Conservation (phyloP, 192 early-diverging fungal species). For the Mortierella claussenii region DNA sequence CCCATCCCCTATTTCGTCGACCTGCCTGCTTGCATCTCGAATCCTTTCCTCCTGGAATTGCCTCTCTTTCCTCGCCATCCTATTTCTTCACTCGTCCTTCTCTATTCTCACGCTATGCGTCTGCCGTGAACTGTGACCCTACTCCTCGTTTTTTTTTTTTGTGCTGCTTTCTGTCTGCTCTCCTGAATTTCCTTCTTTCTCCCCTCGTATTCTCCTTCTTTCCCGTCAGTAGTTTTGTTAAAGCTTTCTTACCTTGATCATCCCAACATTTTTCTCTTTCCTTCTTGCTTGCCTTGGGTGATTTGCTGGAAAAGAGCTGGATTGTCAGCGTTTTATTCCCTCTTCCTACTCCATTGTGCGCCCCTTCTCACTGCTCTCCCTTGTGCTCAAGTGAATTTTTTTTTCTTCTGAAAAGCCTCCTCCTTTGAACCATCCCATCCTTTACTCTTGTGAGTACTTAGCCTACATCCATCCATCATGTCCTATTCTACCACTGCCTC, state of each 20-base stretch:
- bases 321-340: no score
- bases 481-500: conserved; percentile 35
- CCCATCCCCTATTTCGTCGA: conserved; percentile 27
- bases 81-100: background rate
- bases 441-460: background rate
- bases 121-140: background rate
- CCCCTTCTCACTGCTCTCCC: background rate
- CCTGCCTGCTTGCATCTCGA: background rate
- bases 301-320: no score
- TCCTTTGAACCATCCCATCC: background rate
- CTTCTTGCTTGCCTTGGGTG: background rate
- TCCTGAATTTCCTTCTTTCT: background rate
- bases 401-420: background rate
- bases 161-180: background rate
- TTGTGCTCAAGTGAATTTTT: background rate
- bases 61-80: conserved; percentile 3
- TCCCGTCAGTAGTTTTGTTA: no score
- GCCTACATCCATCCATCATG: conserved; percentile 7
- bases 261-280: conserved; percentile 19
- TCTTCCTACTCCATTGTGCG: background rate
- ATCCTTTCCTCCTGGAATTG: background rate
- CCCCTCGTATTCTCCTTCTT: background rate
- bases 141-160: conserved; percentile 8
- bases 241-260: conserved; percentile 3
- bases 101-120: conserved; percentile 6